Conservation (phyloP, 306 rosid genomes). For the Leucaena leucocephala region DNA sequence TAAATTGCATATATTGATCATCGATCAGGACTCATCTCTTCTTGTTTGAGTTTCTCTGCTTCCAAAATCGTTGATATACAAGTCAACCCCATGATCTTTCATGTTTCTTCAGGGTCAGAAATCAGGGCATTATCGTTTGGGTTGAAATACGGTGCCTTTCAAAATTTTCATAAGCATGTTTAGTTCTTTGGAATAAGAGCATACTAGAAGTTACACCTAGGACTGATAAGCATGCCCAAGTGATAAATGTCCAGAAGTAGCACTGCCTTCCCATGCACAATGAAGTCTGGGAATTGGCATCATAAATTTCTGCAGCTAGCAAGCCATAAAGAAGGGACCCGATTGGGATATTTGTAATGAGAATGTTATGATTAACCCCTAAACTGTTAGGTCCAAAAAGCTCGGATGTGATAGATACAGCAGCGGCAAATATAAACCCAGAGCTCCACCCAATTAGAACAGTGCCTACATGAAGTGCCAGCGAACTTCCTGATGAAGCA, state of each 20-base stretch:
- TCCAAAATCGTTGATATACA: conserved; percentile 17
- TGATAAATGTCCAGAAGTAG: conserved; percentile 74
- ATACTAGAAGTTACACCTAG: conserved; percentile 67
- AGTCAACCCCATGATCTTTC: conserved; percentile 1
- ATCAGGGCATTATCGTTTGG: conserved; percentile 39
- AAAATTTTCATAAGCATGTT: conserved; percentile 69
- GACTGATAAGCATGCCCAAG: conserved; percentile 83
- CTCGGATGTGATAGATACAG: conserved; percentile 91
- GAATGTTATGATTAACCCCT: conserved; percentile 87
- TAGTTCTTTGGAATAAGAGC: conserved; percentile 73
- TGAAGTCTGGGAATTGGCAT: conserved; percentile 47
- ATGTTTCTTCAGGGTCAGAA: conserved; percentile 1
- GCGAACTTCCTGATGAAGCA: conserved; percentile 53
- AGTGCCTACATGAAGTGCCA: conserved; percentile 66
- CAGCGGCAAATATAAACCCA: conserved; percentile 95
- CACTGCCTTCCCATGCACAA: conserved; percentile 85
- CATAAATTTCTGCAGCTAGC: conserved; percentile 79
- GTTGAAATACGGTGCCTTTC: conserved; percentile 63
- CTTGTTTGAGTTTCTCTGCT: conserved; percentile 16
- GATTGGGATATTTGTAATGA: conserved; percentile 87
- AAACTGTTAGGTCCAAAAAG: conserved; percentile 85
- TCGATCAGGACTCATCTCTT: neutral
- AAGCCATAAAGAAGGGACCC: conserved; percentile 89
- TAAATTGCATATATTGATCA: neutral
- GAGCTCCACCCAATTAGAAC: conserved; percentile 84